Percentiles rank a stretch among this genome's conserved stretches.
phyloP scores from a whole-genome alignment of 192 early-diverging fungal species.

The Funneliformis mosseae region DNA sequence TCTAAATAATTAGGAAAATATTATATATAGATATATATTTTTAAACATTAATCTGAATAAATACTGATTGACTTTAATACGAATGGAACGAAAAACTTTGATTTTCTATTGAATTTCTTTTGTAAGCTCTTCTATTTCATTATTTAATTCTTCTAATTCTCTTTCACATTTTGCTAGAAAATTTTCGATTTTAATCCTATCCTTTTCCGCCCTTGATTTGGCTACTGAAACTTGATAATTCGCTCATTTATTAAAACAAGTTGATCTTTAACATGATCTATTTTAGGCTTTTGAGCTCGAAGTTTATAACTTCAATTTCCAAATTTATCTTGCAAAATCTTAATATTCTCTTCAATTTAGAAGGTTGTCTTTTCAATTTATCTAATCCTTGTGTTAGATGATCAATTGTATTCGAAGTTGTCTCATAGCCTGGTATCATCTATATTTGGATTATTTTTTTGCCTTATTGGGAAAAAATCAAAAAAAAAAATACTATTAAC shows the following conservation, averaged over 20 bases:
- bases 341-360: constrained; percentile 82
- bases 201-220: constrained; percentile 76
- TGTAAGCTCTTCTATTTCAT: constrained; percentile 62
- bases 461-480: constrained; percentile 39
- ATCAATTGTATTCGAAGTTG: constrained; percentile 52
- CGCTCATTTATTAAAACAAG: constrained; percentile 69
- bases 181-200: constrained; percentile 66
- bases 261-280: constrained; percentile 78
- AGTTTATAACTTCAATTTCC: constrained; percentile 88
- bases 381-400: constrained; percentile 54
- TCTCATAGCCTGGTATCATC: constrained; percentile 28
- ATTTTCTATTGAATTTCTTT: constrained; percentile 61
- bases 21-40: too few relatives aligned
- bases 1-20: constrained; percentile 36
- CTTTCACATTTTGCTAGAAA: constrained; percentile 64
- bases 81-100: constrained; percentile 40
- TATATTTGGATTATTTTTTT: too few relatives aligned
- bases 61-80: too few relatives aligned
- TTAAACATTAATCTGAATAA: too few relatives aligned
- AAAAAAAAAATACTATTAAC: too few relatives aligned
- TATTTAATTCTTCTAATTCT: constrained; percentile 67
- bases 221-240: constrained; percentile 73
- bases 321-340: constrained; percentile 83
- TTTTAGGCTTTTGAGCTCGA: constrained; percentile 81
- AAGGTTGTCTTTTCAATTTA: constrained; percentile 57